A percentile compares a stretch with the other conserved stretches of the same genome.
phyloP scores from a whole-genome alignment of 192 early-diverging fungal genomes.

The Dissophora ornata region DNA sequence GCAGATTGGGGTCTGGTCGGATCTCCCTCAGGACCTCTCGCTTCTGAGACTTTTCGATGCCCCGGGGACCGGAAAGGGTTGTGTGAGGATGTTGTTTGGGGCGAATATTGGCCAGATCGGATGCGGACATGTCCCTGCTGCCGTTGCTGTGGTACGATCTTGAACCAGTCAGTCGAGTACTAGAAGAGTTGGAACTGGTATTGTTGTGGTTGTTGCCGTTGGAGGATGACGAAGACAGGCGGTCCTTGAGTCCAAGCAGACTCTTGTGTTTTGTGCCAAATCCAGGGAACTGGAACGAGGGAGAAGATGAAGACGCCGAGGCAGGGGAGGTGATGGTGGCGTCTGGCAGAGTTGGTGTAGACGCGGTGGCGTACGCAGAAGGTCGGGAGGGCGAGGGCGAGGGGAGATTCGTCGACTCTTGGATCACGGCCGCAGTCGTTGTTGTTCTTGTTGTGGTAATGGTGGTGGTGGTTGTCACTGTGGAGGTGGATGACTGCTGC shows the following conservation, averaged over 20 bases:
- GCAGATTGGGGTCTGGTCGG: slow-evolving; percentile 44
- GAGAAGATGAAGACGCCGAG: slow-evolving; percentile 1
- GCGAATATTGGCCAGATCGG: slow-evolving; percentile 36
- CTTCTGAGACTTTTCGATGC: slow-evolving; percentile 34
- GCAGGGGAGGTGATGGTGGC: neutral
- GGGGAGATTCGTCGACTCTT: neutral
- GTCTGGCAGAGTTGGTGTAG: slow-evolving; percentile 12
- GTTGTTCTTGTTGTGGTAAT: too few relatives aligned
- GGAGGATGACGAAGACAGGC: slow-evolving; percentile 6
- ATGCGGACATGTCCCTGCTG: neutral
- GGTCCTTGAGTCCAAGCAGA: slow-evolving; percentile 29
- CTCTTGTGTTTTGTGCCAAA: slow-evolving; percentile 32
- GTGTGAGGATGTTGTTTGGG: slow-evolving; percentile 42
- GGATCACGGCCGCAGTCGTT: neutral
- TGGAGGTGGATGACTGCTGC: neutral
- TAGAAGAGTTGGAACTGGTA: neutral
- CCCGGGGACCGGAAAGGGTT: slow-evolving; percentile 30
- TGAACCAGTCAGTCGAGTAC: slow-evolving; percentile 23
- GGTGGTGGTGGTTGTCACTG: neutral
- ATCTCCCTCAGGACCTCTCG: slow-evolving; percentile 37
- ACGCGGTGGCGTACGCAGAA: neutral
- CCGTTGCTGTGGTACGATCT: slow-evolving; percentile 7
- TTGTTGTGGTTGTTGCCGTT: neutral
- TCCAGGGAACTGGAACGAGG: slow-evolving; percentile 29
- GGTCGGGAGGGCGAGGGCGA: neutral